Base-by-base conservation (phyloP, 495 filamentous ascomycete species). In the Penicillium pulvis region DNA sequence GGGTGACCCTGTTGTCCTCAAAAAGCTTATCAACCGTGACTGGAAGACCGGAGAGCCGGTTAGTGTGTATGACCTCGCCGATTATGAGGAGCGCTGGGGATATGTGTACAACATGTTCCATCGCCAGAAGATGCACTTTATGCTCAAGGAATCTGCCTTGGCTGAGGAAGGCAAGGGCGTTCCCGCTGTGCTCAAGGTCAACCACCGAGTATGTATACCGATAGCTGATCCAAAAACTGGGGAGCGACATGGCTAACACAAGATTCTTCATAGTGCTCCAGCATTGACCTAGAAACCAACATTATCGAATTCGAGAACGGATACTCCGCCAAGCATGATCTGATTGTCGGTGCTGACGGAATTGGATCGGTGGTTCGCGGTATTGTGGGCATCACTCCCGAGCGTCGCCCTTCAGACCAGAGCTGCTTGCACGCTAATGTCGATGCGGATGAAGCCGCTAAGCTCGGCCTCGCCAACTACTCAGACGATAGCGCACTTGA, bases 31-130 rank as follows among this genome's bases (percentile, higher is more conserved):
- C 67, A 79, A 77, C 57, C 75, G 71, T 0, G 78, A 81, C 60
- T 81, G 78, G 79, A 72, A 74, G 56, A 79, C 76, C 1, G 76
- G 76, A 0, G 74, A 79, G 51, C 70, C 74, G 10, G 74, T 76
- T 23, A 79, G 72, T 56, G 76, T 76, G 26, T 79, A 78, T 55
- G 69, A 73, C 35, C 53, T 82, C 48, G 70, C 64, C 10, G 78
- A 81, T 49, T 79, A 79, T 51, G 68, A 77, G 62, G 60, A 73
- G 48, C 66, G 69, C 8, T 79, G 76, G 76, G 76, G 76, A 35
- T 74, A 75, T 60, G 73, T 74, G 23, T 82, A 82, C 60, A 79
- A 82, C 66, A 81, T 83, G 80, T 83, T 83, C 59, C 81, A 85
- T 55, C 75, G 82, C 1, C 74, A 78, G 51, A 72, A 83, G 57